Conservation (phyloP, 495 filamentous ascomycete species). For the Evernia prunastri region DNA sequence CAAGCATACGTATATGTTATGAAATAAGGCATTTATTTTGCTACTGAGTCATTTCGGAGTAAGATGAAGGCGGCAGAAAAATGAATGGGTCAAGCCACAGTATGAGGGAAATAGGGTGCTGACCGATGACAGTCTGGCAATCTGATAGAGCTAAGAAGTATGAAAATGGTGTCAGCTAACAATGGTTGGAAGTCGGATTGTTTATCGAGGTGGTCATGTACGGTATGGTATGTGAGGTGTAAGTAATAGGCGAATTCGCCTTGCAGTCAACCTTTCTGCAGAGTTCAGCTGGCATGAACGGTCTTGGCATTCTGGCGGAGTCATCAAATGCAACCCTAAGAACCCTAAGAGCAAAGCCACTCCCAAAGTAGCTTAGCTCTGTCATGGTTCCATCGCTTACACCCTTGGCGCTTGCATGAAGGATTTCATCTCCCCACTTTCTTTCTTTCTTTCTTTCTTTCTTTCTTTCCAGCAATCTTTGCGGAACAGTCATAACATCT, state of each 20-base stretch:
- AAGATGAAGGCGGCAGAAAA: not conserved
- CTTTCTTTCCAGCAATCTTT: not conserved
- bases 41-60: not conserved
- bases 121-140: not conserved
- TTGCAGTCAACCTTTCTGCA: not conserved
- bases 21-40: not conserved
- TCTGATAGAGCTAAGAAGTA: not conserved
- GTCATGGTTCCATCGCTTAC: not conserved
- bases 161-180: not conserved
- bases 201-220: not conserved
- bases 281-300: not conserved
- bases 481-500: not conserved
- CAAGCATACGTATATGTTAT: not conserved
- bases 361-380: not conserved
- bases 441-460: no score
- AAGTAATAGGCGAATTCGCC: not conserved
- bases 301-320: conserved; percentile 6
- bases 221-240: no score
- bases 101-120: not conserved
- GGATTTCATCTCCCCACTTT: not conserved
- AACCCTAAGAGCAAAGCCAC: conserved; percentile 1
- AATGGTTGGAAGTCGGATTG: not conserved
- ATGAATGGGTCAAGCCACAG: not conserved
- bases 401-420: not conserved
- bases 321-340: not conserved